Conservation (phyloP, 139 green algal species). For the Penium margaritaceum region DNA sequence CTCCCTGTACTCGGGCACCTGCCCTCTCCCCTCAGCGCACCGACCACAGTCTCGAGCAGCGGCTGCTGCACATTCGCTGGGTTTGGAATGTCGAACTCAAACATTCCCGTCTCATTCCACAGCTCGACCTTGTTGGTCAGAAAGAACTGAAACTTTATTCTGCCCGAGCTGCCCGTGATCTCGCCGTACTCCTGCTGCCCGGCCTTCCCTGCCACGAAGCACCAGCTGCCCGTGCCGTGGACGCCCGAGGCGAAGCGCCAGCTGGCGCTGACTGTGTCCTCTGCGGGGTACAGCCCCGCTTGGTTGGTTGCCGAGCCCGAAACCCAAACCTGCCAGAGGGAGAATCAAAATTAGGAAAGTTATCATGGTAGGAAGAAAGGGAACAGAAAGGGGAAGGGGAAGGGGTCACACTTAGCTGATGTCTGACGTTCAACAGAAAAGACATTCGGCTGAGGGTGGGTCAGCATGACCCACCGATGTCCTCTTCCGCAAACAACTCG, state of each 20-base stretch:
- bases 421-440: too few species aligned
- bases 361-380: too few species aligned
- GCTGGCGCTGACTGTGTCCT: background rate
- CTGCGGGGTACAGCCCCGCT: background rate
- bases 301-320: background rate
- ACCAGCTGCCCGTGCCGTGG: conserved; percentile 26
- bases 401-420: too few species aligned
- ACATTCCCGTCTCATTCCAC: background rate
- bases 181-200: conserved; percentile 19
- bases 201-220: conserved; percentile 10
- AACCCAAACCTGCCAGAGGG: background rate
- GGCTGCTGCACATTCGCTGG: conserved; percentile 28
- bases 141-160: conserved; percentile 26
- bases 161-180: background rate
- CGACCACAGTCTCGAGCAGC: conserved; percentile 26
- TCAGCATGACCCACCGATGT: too few species aligned
- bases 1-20: conserved; percentile 18
- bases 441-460: too few species aligned
- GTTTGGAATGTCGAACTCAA: conserved; percentile 13
- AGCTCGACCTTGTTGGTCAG: conserved; percentile 17
- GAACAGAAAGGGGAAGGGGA: too few species aligned
- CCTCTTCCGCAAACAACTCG: too few species aligned
- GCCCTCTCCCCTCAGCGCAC: conserved; percentile 14
- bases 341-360: too few species aligned
- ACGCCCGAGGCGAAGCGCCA: background rate